Percentiles rank a stretch among this genome's conserved stretches.
Conservation (phyloP, 257 asterid genomes). For the Solanum lycopersicoides region DNA sequence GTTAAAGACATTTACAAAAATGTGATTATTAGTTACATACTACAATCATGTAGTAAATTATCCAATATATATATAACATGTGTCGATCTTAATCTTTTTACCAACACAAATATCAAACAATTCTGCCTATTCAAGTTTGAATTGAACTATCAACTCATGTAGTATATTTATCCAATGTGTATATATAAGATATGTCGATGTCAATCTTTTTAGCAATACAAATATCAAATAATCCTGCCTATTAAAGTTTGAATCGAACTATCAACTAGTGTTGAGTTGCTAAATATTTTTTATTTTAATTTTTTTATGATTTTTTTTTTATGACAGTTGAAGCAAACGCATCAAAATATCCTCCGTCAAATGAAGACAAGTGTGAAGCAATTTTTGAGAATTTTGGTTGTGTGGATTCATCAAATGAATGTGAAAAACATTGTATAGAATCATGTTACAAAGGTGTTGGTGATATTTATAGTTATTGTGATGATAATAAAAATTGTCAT, state of each 20-base stretch:
- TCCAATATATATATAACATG: too few species aligned
- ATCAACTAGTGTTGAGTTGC: too few species aligned
- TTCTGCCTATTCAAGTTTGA: too few species aligned
- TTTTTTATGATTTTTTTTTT: neutral
- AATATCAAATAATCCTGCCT: too few species aligned
- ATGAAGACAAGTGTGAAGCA: neutral
- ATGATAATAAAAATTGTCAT: neutral
- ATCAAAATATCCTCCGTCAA: neutral
- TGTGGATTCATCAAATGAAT: neutral
- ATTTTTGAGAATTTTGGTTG: neutral
- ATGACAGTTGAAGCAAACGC: neutral
- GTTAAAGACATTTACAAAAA: too few species aligned
- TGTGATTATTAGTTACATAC: neutral
- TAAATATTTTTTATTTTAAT: too few species aligned
- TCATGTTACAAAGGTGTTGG: neutral
- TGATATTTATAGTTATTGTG: neutral
- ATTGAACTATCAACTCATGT: too few species aligned
- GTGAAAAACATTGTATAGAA: neutral
- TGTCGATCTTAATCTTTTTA: neutral
- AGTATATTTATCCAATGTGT: too few species aligned
- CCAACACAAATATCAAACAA: too few species aligned
- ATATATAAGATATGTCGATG: neutral
- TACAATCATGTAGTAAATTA: too few species aligned
- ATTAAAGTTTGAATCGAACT: too few species aligned
- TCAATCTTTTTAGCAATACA: too few species aligned